phyloP scores from a whole-genome alignment of 495 filamentous ascomycete species.

The Penicillium riverlandense region DNA sequence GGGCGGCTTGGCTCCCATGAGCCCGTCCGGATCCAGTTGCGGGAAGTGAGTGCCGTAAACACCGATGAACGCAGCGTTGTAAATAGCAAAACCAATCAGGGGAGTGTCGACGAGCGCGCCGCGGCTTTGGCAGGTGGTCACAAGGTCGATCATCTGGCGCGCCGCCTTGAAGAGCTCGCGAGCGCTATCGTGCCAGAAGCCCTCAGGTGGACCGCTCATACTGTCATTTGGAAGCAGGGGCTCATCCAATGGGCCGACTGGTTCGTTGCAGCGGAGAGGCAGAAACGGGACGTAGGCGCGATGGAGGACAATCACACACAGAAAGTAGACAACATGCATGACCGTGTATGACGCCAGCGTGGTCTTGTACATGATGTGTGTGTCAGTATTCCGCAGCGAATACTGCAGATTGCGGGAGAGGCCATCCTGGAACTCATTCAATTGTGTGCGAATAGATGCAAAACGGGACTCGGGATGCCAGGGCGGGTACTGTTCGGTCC shows the following conservation, averaged over 20 bases:
- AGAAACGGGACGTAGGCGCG: conserved; percentile 79
- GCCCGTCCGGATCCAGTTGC: conserved; percentile 65
- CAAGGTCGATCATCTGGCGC: conserved; percentile 67
- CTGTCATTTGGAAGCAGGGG: conserved; percentile 55
- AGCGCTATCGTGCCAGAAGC: conserved; percentile 72
- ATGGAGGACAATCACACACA: conserved; percentile 74
- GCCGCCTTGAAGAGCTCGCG: conserved; percentile 67
- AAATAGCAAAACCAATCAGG: conserved; percentile 72
- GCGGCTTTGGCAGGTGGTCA: conserved; percentile 66
- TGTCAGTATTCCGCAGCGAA: conserved; percentile 68
- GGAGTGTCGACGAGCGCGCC: conserved; percentile 69
- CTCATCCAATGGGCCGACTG: conserved; percentile 65
- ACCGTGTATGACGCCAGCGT: conserved; percentile 68
- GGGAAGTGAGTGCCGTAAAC: conserved; percentile 70
- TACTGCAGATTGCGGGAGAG: conserved; percentile 67
- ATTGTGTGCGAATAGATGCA: conserved; percentile 47
- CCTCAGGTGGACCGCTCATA: conserved; percentile 35
- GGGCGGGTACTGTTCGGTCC: conserved; percentile 51
- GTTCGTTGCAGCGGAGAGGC: conserved; percentile 60
- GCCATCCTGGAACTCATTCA: conserved; percentile 58
- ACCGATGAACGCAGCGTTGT: conserved; percentile 65
- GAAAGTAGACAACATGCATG: conserved; percentile 69
- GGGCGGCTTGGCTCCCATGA: conserved; percentile 36
- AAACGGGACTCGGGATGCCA: conserved; percentile 61
- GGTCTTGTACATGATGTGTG: conserved; percentile 65